Evolutionary conservation across 768 basidiomycete genomes (phyloP).

Genomic region (Neoboletus magnificus): DNA sequence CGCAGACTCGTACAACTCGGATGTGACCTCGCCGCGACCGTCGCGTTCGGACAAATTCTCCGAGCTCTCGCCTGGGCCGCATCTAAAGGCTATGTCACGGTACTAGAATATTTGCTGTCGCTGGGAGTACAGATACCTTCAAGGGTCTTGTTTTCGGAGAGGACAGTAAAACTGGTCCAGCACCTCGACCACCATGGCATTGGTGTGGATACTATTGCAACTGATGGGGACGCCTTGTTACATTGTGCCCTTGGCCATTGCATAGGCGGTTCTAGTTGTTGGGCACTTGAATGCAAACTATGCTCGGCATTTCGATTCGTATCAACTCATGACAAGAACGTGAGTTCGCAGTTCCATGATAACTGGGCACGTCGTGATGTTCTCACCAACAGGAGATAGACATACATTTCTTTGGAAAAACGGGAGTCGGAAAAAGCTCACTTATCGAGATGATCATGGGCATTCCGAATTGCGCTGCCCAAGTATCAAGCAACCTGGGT

Average conservation of each 20-base stretch:
- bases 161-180: background rate
- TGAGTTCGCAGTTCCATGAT: background rate
- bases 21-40: background rate
- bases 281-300: background rate
- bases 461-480: background rate
- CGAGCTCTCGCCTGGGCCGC: background rate
- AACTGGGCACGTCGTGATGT: background rate
- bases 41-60: background rate
- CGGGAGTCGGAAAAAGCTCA: background rate
- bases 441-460: background rate
- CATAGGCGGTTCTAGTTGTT: background rate
- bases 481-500: background rate
- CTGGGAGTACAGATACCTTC: background rate
- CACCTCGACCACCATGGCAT: background rate
- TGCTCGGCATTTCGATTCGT: background rate
- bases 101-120: background rate
- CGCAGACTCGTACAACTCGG: background rate
- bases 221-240: background rate
- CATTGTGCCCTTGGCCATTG: background rate
- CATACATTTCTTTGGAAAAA: background rate
- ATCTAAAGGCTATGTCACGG: background rate
- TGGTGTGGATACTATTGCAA: background rate
- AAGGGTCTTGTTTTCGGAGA: background rate
- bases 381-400: background rate
- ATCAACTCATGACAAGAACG: background rate